phyloP scores from a whole-genome alignment of 768 basidiomycete genomes.

The Hygrophorus pudorinus region DNA sequence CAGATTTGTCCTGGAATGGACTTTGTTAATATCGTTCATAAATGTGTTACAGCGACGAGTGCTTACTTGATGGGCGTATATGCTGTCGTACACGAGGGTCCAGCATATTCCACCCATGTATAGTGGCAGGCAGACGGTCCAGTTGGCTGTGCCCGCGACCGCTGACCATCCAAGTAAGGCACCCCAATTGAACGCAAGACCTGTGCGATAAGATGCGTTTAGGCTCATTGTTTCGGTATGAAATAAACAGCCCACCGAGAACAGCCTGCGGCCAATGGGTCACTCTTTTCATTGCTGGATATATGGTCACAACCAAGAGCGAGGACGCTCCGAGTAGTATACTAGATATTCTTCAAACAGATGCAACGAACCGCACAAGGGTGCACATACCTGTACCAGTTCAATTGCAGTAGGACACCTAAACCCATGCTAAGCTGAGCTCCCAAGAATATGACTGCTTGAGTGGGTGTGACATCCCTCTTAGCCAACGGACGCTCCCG shows the following conservation, averaged over 20 bases:
- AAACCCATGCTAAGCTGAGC: slow-evolving; percentile 76
- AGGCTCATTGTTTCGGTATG: not conserved
- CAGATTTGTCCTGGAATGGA: slow-evolving; percentile 67
- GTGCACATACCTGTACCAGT: slow-evolving; percentile 84
- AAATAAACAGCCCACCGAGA: slow-evolving; percentile 52
- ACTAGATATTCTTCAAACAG: slow-evolving; percentile 27
- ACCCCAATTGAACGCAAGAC: slow-evolving; percentile 97
- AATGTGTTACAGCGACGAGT: not conserved
- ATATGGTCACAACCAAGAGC: slow-evolving; percentile 75
- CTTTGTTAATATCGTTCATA: not conserved
- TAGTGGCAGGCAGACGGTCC: slow-evolving; percentile 76
- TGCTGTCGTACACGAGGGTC: slow-evolving; percentile 96
- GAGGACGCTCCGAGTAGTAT: slow-evolving; percentile 90
- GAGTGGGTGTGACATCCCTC: slow-evolving; percentile 65
- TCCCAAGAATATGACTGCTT: slow-evolving; percentile 76
- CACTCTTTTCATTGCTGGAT: slow-evolving; percentile 95
- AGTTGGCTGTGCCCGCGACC: slow-evolving; percentile 70
- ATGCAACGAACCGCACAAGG: not conserved
- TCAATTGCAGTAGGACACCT: slow-evolving; percentile 80
- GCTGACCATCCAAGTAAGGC: slow-evolving; percentile 95
- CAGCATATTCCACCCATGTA: slow-evolving; percentile 87
- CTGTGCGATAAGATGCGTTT: slow-evolving; percentile 26
- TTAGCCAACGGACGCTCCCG: slow-evolving; percentile 79
- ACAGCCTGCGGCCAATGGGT: slow-evolving; percentile 97
- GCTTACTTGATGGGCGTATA: slow-evolving; percentile 91